phyloP scores from a whole-genome alignment of 495 filamentous ascomycete genomes.

The Aspergillus sclerotioniger region DNA sequence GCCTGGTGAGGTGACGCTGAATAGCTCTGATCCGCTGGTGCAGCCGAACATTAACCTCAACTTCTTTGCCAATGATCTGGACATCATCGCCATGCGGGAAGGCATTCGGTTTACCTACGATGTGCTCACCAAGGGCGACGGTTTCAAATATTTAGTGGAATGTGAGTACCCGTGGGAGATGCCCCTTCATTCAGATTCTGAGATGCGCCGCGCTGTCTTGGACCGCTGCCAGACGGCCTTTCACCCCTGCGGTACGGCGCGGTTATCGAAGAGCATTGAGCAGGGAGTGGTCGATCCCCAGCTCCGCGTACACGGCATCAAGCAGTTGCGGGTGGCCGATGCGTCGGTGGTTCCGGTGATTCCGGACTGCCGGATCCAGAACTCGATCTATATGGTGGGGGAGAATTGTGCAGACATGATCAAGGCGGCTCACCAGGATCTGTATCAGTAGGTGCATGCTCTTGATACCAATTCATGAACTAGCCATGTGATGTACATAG shows the following conservation, averaged over 20 bases:
- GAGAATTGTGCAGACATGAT: conserved; percentile 49
- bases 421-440: conserved; percentile 30
- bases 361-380: conserved; percentile 42
- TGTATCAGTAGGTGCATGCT: conserved; percentile 27
- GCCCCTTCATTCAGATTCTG: conserved; percentile 53
- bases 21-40: conserved; percentile 47
- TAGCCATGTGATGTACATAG: too few species aligned
- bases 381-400: conserved; percentile 57
- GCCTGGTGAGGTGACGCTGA: conserved; percentile 48
- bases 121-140: conserved; percentile 53
- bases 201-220: conserved; percentile 54
- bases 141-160: conserved; percentile 55
- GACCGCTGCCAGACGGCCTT: conserved; percentile 59
- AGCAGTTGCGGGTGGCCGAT: conserved; percentile 50
- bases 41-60: conserved; percentile 61
- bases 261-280: conserved; percentile 50
- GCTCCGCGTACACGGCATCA: conserved; percentile 54
- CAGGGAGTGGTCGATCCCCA: conserved; percentile 54
- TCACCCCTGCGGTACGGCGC: conserved; percentile 55
- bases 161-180: conserved; percentile 61
- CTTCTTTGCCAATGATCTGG: conserved; percentile 56
- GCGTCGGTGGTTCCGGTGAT: conserved; percentile 38
- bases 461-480: too few species aligned
- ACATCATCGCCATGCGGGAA: conserved; percentile 56
- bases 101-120: conserved; percentile 56